A percentile compares a stretch with the other conserved stretches of the same genome.
Evolutionary conservation across 163 green algal genomes (phyloP).

Genomic region (Trebouxiophyceae sp.): DNA sequence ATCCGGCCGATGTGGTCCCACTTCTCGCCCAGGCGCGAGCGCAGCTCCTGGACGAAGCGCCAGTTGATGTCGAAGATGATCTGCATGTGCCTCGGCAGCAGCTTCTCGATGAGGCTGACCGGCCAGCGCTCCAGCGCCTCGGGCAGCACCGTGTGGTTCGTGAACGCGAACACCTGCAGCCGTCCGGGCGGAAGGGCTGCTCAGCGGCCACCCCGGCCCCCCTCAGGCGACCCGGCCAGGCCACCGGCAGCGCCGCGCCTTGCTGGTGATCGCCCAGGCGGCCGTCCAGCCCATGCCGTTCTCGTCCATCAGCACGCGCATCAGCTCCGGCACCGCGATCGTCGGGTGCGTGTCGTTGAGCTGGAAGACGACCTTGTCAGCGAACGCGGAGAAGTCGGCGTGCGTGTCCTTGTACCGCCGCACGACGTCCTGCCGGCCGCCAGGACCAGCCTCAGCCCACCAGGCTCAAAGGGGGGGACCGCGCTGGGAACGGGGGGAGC

Average conservation of each 20-base stretch:
- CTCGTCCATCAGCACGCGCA: slow-evolving; percentile 93
- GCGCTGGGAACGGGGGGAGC: no score
- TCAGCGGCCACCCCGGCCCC: no score
- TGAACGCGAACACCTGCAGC: slow-evolving; percentile 82
- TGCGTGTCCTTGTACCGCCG: slow-evolving; percentile 82
- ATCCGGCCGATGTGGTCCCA: slow-evolving; percentile 79
- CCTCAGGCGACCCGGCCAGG: no score
- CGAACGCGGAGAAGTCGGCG: slow-evolving; percentile 59
- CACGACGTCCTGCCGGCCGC: slow-evolving; percentile 83
- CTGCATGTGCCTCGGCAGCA: slow-evolving; percentile 94
- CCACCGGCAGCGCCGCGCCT: no score
- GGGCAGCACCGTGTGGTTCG: slow-evolving; percentile 95
- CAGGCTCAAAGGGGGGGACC: no score
- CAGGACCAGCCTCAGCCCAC: no score
- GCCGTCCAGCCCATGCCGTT: slow-evolving; percentile 84
- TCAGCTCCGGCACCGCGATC: slow-evolving; percentile 92
- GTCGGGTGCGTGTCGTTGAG: slow-evolving; percentile 99
- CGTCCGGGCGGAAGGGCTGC: no score
- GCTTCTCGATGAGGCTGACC: slow-evolving; percentile 82
- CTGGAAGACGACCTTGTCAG: slow-evolving; percentile 90
- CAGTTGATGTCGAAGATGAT: slow-evolving; percentile 96
- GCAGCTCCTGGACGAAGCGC: slow-evolving; percentile 82
- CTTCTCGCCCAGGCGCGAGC: slow-evolving; percentile 77
- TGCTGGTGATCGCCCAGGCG: slow-evolving; percentile 73
- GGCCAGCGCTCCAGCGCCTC: slow-evolving; percentile 95